Evolutionary conservation across 192 early-diverging fungal species (phyloP).

Genomic region (Allomyces macrogynus): DNA sequence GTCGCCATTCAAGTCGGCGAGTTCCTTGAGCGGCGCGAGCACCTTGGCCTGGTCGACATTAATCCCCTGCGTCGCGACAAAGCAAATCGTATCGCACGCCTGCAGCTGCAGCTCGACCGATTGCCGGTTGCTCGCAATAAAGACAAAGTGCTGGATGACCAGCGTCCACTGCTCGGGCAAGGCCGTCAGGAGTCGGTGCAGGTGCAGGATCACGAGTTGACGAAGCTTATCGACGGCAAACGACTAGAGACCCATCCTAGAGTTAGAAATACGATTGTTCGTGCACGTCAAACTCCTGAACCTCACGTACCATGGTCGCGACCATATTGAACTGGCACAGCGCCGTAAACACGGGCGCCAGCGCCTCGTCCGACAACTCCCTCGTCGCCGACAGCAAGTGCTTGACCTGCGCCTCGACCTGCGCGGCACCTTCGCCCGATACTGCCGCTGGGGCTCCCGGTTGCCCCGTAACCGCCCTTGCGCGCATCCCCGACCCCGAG

Average conservation of each 20-base stretch:
- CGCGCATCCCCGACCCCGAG: no score
- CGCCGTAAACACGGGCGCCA: not conserved
- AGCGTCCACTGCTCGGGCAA: not conserved
- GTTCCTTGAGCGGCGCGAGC: not conserved
- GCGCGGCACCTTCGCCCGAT: no score
- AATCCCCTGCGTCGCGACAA: not conserved
- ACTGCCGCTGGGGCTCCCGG: no score
- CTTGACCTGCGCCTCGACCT: no score
- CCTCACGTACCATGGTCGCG: not conserved
- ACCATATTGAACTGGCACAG: not conserved
- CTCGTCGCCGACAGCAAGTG: not conserved
- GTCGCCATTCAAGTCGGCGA: not conserved
- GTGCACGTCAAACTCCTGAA: no score
- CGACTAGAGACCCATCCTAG: conserved; percentile 11
- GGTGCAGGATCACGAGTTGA: not conserved
- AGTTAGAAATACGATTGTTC: no score
- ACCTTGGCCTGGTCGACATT: not conserved
- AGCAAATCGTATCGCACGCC: not conserved
- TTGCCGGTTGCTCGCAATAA: not conserved
- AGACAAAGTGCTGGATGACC: not conserved
- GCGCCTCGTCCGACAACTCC: not conserved
- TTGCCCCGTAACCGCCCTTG: no score
- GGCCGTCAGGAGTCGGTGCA: not conserved
- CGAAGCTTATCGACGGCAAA: conserved; percentile 55
- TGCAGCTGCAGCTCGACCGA: not conserved